Base-by-base conservation (phyloP, 1,139 yeast species). In the Debaryomyces singareniensis region DNA sequence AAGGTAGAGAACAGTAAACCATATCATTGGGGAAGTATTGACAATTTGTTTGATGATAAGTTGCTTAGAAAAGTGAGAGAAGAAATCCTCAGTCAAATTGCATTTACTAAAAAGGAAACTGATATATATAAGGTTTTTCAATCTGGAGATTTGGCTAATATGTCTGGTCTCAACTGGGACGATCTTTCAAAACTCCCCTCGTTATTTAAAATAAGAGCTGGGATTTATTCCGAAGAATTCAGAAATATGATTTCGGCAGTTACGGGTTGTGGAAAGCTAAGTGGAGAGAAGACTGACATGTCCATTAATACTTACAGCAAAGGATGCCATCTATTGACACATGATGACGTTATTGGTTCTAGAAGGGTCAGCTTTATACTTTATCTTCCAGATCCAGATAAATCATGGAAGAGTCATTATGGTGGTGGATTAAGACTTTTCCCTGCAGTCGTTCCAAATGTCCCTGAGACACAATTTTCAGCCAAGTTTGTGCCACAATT, bases 261-360 rank as follows among this genome's bases (percentile, higher is more conserved):
- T 13, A 84, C 96, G 0, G 87, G 86, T 4, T 77, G 94, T 39
- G 98, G 98, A 0, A 83, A 86, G 41, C 61, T 93, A 31, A 83
- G 95, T 42, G 97, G 96, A 5, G 49, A 69, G 20, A 86, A 86
- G 52, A 89, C 94, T 22, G 99, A 93, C 53, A 79, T 93, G 79
- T 81, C 94, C 37, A 75, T 91, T 44, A 91, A 91, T 51, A 79
- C 94, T 2, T 93, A 93, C 57, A 80, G 83, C 31, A 83, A 84
- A 48, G 95, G 96, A 2, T 91, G 97, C 49, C 99, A 93, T 57
- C 62, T 93, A 39, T 65, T 93, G 36, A 86, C 95, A 10, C 99
- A 93, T 51, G 98, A 93, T 56, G 98, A 93, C 55, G 98, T 93
- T 18, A 91, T 93, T 53, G 98, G 98, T 1, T 79, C 95, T 3